These are phyloP conservation scores for Suhomyces sp. DNA, from an alignment of 805 yeast species.

Conservation along the genomic window DNA sequence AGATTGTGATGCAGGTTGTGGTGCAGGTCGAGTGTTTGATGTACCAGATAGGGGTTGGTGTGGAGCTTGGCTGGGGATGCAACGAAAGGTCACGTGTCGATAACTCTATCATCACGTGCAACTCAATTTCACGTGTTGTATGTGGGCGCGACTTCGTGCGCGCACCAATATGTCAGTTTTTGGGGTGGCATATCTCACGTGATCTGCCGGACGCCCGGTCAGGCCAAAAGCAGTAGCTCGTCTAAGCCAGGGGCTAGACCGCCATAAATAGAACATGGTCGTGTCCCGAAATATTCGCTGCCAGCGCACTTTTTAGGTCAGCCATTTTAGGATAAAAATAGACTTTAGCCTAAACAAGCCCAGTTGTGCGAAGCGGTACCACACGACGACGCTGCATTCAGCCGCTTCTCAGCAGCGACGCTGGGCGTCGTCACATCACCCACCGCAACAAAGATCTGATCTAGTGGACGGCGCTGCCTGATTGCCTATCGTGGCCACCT, in stretches of 20 bases:
- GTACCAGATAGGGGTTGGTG: neutral
- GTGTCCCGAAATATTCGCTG: neutral
- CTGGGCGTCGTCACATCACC: neutral
- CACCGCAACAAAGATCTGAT: neutral
- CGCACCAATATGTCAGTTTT: no score
- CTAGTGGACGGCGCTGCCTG: neutral
- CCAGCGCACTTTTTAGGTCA: neutral
- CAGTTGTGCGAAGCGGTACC: neutral
- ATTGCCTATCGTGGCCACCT: neutral
- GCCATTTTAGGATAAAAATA: neutral
- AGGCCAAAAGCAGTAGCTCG: neutral
- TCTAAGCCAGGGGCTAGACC: conserved; percentile 3
- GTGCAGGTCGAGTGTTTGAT: no score
- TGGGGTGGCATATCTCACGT: no score
- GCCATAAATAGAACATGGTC: neutral
- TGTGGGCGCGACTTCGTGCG: neutral
- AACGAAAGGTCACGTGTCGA: no score
- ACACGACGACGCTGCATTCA: neutral
- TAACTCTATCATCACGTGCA: no score
- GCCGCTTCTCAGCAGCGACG: neutral
- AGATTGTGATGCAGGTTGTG: no score
- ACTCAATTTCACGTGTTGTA: neutral
- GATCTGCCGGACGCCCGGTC: no score
- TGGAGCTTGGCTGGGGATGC: no score
- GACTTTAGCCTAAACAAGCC: neutral